A percentile compares a stretch with the other conserved stretches of the same genome.
phyloP scores from a whole-genome alignment of 495 filamentous ascomycete genomes.

The Halenospora varia region DNA sequence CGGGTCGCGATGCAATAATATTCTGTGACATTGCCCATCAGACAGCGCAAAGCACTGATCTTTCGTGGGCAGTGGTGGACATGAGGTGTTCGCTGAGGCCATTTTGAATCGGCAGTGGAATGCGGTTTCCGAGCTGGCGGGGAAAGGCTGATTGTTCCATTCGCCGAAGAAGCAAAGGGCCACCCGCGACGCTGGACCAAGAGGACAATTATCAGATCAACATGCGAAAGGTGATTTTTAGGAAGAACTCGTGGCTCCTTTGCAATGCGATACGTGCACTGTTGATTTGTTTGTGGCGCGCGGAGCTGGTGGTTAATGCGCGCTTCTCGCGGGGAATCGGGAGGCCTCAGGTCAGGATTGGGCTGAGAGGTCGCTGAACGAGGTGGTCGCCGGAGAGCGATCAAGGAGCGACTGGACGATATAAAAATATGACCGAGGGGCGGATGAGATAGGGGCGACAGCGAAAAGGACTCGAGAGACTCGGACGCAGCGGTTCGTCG shows the following conservation, averaged over 20 bases:
- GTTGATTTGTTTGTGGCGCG: too few relatives aligned
- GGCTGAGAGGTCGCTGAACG: neutral
- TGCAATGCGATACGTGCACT: neutral
- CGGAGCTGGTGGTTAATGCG: neutral
- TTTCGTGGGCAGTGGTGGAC: conserved; percentile 8
- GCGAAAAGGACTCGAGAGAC: neutral
- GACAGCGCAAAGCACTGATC: conserved; percentile 16
- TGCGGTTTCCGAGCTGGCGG: neutral
- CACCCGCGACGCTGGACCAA: neutral
- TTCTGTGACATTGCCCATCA: conserved; percentile 13
- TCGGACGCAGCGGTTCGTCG: neutral
- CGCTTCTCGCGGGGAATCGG: neutral
- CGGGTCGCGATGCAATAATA: conserved; percentile 10
- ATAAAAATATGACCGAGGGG: neutral
- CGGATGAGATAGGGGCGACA: too few relatives aligned
- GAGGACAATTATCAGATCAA: neutral
- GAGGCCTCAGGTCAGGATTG: neutral
- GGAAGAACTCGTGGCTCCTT: neutral
- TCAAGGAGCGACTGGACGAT: neutral
- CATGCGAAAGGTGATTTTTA: neutral
- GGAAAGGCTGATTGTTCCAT: neutral
- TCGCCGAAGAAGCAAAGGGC: conserved; percentile 1
- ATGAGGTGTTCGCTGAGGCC: conserved; percentile 7
- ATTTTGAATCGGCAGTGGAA: conserved; percentile 3
- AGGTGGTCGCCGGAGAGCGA: neutral